Percentiles rank a stretch among this genome's conserved stretches.
These are phyloP conservation scores for Cercis canadensis DNA, from an alignment of 306 rosid species.

Conservation along the genomic window DNA sequence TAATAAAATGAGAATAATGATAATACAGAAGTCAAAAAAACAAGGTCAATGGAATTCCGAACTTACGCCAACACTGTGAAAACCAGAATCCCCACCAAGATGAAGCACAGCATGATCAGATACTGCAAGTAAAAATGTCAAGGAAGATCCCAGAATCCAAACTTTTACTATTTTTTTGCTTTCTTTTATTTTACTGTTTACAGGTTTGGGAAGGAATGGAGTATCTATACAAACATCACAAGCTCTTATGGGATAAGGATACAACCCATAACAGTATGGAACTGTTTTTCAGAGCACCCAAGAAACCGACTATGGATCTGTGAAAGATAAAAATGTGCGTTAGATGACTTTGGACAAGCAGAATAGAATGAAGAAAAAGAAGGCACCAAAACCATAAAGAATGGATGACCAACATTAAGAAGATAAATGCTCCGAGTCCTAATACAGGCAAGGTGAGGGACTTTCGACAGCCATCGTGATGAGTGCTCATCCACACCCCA, in stretches of 20 bases:
- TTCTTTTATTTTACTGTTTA: background rate
- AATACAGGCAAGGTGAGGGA: constrained; percentile 85
- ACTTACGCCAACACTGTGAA: constrained; percentile 98
- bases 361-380: background rate
- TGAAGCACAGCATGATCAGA: constrained; percentile 74
- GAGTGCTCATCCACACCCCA: constrained; percentile 93
- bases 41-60: constrained; percentile 14
- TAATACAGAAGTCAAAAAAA: constrained; percentile 8
- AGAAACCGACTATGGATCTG: constrained; percentile 89
- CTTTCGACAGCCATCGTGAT: constrained; percentile 80
- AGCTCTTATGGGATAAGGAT: constrained; percentile 53
- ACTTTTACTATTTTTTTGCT: background rate
- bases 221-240: constrained; percentile 9
- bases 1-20: background rate
- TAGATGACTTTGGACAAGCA: constrained; percentile 1
- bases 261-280: constrained; percentile 84
- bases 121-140: constrained; percentile 70
- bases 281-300: constrained; percentile 82
- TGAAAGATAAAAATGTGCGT: constrained; percentile 34
- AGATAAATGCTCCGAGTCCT: constrained; percentile 81
- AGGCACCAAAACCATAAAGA: constrained; percentile 18
- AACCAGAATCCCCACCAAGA: constrained; percentile 79
- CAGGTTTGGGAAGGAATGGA: background rate
- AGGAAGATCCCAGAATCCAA: constrained; percentile 45
- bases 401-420: constrained; percentile 64